Conservation (phyloP, 108 stramenopile genomes). For the Chaetoceros muelleri region DNA sequence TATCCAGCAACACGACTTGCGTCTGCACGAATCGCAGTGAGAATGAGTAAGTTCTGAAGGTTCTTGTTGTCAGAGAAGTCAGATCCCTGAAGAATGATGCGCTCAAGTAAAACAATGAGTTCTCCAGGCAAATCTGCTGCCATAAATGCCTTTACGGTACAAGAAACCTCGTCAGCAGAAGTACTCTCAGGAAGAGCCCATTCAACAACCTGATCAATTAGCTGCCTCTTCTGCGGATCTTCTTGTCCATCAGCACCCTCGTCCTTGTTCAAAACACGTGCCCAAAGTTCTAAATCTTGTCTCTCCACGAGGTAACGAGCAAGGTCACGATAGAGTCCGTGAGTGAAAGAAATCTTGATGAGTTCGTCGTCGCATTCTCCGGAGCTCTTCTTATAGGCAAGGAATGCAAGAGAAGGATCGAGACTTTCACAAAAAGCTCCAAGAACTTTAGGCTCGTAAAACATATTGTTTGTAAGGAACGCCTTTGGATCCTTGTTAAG, state of each 20-base stretch:
- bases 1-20: conserved; percentile 93
- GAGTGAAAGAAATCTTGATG: conserved; percentile 90
- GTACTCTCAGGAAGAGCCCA: conserved; percentile 99
- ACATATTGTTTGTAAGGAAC: conserved; percentile 99
- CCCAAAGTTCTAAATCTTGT: conserved; percentile 97
- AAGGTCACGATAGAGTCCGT: conserved; percentile 97
- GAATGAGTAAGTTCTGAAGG: conserved; percentile 98
- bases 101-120: conserved; percentile 97
- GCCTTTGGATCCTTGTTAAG: conserved; percentile 97
- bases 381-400: conserved; percentile 97
- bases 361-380: conserved; percentile 98
- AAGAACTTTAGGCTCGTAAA: conserved; percentile 98
- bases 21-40: conserved; percentile 98
- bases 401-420: conserved; percentile 97
- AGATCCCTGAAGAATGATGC: conserved; percentile 97
- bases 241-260: conserved; percentile 57
- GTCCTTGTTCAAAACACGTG: conserved; percentile 82
- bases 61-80: conserved; percentile 99
- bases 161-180: conserved; percentile 97
- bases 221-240: conserved; percentile 79
- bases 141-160: conserved; percentile 99
- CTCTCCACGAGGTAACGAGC: conserved; percentile 98
- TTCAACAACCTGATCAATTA: conserved; percentile 99
- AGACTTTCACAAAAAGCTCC: conserved; percentile 99
- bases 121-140: conserved; percentile 97